Evolutionary conservation across 1,284 basidiomycete genomes (phyloP).

Genomic region (Rhodofomes roseus): DNA sequence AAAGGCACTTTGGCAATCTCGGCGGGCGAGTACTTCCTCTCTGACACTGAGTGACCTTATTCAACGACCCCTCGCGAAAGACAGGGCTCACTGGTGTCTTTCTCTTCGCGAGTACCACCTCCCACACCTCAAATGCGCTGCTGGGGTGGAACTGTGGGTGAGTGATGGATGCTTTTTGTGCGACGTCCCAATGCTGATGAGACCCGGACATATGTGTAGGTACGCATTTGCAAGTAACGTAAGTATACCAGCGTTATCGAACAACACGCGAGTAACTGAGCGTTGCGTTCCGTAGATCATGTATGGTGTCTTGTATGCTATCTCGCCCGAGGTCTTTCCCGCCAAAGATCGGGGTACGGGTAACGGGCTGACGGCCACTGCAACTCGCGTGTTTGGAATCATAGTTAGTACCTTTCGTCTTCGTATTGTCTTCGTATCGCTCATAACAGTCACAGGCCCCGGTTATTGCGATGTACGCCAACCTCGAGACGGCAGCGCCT

Average conservation of each 20-base stretch:
- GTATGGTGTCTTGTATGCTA: slow-evolving; percentile 74
- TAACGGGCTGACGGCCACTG: slow-evolving; percentile 53
- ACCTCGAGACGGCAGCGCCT: slow-evolving; percentile 63
- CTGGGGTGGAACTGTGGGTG: slow-evolving; percentile 69
- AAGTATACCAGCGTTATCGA: slow-evolving; percentile 17
- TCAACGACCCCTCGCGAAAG: slow-evolving; percentile 34
- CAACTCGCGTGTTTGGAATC: slow-evolving; percentile 57
- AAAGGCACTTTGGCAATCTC: slow-evolving; percentile 58
- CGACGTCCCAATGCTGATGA: background rate
- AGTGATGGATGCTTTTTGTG: background rate
- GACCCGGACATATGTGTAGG: slow-evolving; percentile 1
- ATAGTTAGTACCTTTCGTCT: slow-evolving; percentile 42
- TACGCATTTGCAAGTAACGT: slow-evolving; percentile 57
- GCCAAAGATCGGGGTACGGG: slow-evolving; percentile 68
- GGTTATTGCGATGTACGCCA: slow-evolving; percentile 68
- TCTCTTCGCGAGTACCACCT: slow-evolving; percentile 69
- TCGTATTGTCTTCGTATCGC: background rate
- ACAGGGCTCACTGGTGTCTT: slow-evolving; percentile 68
- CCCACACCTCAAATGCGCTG: slow-evolving; percentile 60
- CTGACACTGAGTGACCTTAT: slow-evolving; percentile 35
- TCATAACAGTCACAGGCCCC: slow-evolving; percentile 46
- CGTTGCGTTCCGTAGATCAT: slow-evolving; percentile 42
- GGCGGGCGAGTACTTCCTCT: slow-evolving; percentile 39
- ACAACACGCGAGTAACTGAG: background rate
- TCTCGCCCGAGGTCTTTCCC: slow-evolving; percentile 71